A percentile compares a stretch with the other conserved stretches of the same genome.
Evolutionary conservation across 2,329 filamentous ascomycete species (phyloP).

Genomic region (Hypomyces rosellus): DNA sequence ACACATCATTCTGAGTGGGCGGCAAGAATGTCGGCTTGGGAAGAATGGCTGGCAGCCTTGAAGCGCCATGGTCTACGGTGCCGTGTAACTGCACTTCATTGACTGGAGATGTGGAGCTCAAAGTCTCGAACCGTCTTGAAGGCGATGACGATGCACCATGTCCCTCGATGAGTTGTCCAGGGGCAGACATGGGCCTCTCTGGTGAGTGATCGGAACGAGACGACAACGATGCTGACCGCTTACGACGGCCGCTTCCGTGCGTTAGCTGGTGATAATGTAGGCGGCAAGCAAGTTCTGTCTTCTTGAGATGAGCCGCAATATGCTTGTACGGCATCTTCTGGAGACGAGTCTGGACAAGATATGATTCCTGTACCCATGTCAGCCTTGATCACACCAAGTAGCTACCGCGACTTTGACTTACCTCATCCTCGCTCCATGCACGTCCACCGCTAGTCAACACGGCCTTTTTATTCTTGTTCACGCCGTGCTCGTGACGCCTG

Average conservation of each 20-base stretch:
- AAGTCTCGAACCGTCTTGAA: slow-evolving; percentile 38
- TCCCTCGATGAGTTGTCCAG: slow-evolving; percentile 46
- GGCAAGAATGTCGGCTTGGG: slow-evolving; percentile 56
- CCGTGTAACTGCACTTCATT: slow-evolving; percentile 46
- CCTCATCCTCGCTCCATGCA: slow-evolving; percentile 83
- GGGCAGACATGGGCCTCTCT: slow-evolving; percentile 39
- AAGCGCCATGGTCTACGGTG: slow-evolving; percentile 40
- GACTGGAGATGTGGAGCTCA: slow-evolving; percentile 39
- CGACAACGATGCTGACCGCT: slow-evolving; percentile 65
- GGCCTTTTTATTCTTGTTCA: slow-evolving; percentile 60
- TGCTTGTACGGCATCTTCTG: slow-evolving; percentile 91
- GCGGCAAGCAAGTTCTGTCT: slow-evolving; percentile 81
- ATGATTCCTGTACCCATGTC: slow-evolving; percentile 59
- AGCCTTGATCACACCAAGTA: slow-evolving; percentile 8
- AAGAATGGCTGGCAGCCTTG: slow-evolving; percentile 54
- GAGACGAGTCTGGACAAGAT: slow-evolving; percentile 74
- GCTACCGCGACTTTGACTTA: slow-evolving; percentile 31
- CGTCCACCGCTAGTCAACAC: slow-evolving; percentile 68
- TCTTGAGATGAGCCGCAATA: slow-evolving; percentile 77
- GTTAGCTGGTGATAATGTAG: slow-evolving; percentile 83
- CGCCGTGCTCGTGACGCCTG: slow-evolving; percentile 52
- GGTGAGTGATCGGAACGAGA: slow-evolving; percentile 51
- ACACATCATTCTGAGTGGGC: slow-evolving; percentile 31
- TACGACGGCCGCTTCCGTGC: slow-evolving; percentile 73
- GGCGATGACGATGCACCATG: slow-evolving; percentile 44